Evolutionary conservation across 306 rosid genomes (phyloP).

Genomic region (Coriaria nepalensis): DNA sequence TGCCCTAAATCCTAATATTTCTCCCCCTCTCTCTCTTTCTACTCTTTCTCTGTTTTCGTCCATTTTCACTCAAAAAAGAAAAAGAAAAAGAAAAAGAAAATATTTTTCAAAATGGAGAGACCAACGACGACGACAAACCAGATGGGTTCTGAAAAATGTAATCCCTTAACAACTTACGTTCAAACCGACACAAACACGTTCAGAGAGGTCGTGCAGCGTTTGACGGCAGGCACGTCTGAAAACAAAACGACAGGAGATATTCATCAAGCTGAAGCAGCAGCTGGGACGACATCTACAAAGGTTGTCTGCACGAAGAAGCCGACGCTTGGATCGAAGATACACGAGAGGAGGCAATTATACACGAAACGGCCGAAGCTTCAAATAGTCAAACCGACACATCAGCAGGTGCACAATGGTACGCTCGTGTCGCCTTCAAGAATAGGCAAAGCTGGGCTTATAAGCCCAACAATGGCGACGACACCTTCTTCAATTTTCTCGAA

Average conservation of each 20-base stretch:
- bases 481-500: constrained; percentile 53
- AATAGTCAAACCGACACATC: constrained; percentile 45
- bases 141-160: constrained; percentile 26
- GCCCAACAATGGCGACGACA: constrained; percentile 36
- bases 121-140: constrained; percentile 15
- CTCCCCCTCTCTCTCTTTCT: no score
- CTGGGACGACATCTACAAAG: constrained; percentile 8
- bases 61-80: no score
- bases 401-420: constrained; percentile 11
- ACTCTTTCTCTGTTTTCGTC: no score
- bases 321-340: constrained; percentile 33
- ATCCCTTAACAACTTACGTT: constrained; percentile 62
- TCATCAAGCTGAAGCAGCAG: no score
- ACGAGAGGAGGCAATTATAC: constrained; percentile 66
- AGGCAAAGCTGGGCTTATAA: constrained; percentile 15
- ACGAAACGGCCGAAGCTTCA: constrained; percentile 73
- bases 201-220: constrained; percentile 61
- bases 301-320: constrained; percentile 15
- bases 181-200: constrained; percentile 57
- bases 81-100: no score
- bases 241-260: no score
- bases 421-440: constrained; percentile 26
- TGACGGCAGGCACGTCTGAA: constrained; percentile 63
- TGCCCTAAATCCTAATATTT: no score
- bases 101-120: no score